phyloP scores from a whole-genome alignment of 768 basidiomycete genomes.

The Panellus pusillus region DNA sequence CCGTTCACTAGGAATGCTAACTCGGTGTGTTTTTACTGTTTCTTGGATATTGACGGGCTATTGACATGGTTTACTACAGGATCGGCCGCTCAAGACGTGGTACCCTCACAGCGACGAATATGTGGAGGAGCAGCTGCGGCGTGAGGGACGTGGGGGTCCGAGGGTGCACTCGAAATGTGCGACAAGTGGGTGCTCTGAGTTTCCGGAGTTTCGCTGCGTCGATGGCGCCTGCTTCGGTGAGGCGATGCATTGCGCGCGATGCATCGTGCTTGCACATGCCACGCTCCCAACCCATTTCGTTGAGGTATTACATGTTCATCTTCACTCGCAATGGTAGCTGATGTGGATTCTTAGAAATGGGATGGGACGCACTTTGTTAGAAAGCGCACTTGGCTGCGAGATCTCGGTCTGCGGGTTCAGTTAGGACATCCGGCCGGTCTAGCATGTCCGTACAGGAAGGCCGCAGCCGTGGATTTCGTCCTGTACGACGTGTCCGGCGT shows the following conservation, averaged over 20 bases:
- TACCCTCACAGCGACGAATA: no score
- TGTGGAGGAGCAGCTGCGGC: no score
- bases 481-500: no score
- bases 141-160: no score
- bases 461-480: background rate
- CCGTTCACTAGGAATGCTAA: no score
- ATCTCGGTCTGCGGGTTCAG: slow-evolving; percentile 7
- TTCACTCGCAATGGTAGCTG: background rate
- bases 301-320: background rate
- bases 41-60: no score
- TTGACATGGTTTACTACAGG: no score
- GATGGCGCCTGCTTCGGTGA: background rate
- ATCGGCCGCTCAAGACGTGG: no score
- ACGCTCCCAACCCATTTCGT: background rate
- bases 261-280: background rate
- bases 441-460: background rate
- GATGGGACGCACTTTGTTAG: background rate
- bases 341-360: background rate
- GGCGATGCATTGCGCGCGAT: background rate
- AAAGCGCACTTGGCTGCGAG: background rate
- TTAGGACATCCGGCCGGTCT: background rate
- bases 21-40: no score
- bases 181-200: background rate
- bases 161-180: background rate
- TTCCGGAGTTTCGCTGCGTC: background rate